These are phyloP conservation scores for Tulasnella sp. DNA, from an alignment of 768 basidiomycete genomes.

Conservation along the genomic window DNA sequence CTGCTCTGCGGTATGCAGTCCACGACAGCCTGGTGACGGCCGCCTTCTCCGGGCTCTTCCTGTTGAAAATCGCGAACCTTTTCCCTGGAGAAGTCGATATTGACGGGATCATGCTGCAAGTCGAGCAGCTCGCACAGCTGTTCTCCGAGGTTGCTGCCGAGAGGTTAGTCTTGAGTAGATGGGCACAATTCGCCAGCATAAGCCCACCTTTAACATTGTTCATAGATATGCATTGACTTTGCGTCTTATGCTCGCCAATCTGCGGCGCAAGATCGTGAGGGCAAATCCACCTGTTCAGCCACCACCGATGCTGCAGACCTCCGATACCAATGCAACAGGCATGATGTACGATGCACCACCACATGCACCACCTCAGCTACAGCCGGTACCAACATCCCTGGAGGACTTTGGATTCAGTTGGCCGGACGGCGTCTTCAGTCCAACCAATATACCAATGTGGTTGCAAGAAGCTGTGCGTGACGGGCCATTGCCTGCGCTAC, in stretches of 20 bases:
- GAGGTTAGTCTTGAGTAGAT: constrained; percentile 37
- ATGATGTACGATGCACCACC: constrained; percentile 7
- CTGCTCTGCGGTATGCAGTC: constrained; percentile 83
- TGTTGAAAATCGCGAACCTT: constrained; percentile 88
- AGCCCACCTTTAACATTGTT: too few species aligned
- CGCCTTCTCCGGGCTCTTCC: constrained; percentile 81
- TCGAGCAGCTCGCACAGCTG: constrained; percentile 82
- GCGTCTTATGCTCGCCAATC: constrained; percentile 85
- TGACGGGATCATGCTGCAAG: constrained; percentile 62
- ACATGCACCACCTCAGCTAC: constrained; percentile 10
- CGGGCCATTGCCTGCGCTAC: neutral
- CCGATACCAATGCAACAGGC: constrained; percentile 17
- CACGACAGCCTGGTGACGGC: constrained; percentile 88
- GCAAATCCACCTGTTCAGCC: constrained; percentile 30
- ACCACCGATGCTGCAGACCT: constrained; percentile 29
- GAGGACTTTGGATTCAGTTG: constrained; percentile 75
- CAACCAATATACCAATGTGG: constrained; percentile 79
- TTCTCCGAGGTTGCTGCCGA: constrained; percentile 90
- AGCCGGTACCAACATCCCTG: constrained; percentile 42
- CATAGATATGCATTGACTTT: constrained; percentile 83
- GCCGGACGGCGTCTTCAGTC: constrained; percentile 55
- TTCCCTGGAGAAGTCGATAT: constrained; percentile 81
- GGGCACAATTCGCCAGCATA: too few species aligned
- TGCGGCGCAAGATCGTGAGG: constrained; percentile 61
- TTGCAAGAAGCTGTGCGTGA: constrained; percentile 72